These are phyloP conservation scores for Phialemoniopsis sp. DNA, from an alignment of 2,329 filamentous ascomycete species.

Conservation along the genomic window DNA sequence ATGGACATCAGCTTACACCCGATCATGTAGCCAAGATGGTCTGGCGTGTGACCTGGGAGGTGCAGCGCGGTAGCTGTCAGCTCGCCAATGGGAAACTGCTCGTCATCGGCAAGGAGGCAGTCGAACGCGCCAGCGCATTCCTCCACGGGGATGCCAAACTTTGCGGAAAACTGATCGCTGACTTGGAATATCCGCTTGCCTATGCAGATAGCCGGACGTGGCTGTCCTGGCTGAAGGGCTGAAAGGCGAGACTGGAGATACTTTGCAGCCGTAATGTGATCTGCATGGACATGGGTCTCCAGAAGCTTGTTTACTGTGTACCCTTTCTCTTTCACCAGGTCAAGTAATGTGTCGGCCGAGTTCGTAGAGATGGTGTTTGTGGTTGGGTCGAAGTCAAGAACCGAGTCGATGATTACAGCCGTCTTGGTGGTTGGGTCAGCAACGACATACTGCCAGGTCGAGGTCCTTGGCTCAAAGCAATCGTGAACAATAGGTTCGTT, in stretches of 20 bases:
- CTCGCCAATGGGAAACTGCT: conserved; percentile 35
- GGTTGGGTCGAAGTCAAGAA: conserved; percentile 46
- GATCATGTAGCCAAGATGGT: conserved; percentile 44
- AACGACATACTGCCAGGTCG: conserved; percentile 54
- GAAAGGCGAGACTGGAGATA: conserved; percentile 44
- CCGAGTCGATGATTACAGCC: conserved; percentile 54
- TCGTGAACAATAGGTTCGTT: conserved; percentile 25
- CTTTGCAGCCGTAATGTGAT: conserved; percentile 50
- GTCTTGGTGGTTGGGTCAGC: conserved; percentile 38
- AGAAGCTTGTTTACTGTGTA: conserved; percentile 46
- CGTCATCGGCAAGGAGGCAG: conserved; percentile 34
- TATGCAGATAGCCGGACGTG: conserved; percentile 29
- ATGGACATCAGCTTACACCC: conserved; percentile 15
- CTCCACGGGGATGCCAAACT: conserved; percentile 28
- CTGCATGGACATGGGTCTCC: conserved; percentile 55
- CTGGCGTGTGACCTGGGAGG: conserved; percentile 43
- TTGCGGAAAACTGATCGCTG: conserved; percentile 31
- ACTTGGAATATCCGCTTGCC: conserved; percentile 36
- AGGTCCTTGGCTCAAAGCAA: conserved; percentile 29
- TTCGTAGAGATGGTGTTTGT: conserved; percentile 34
- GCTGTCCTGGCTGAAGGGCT: conserved; percentile 14
- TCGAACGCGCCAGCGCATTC: conserved; percentile 36
- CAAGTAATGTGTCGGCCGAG: conserved; percentile 44
- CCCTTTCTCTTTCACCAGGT: conserved; percentile 28
- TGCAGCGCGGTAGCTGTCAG: conserved; percentile 32